Conservation (phyloP, 495 filamentous ascomycete genomes). For the Penicillium coffeae region DNA sequence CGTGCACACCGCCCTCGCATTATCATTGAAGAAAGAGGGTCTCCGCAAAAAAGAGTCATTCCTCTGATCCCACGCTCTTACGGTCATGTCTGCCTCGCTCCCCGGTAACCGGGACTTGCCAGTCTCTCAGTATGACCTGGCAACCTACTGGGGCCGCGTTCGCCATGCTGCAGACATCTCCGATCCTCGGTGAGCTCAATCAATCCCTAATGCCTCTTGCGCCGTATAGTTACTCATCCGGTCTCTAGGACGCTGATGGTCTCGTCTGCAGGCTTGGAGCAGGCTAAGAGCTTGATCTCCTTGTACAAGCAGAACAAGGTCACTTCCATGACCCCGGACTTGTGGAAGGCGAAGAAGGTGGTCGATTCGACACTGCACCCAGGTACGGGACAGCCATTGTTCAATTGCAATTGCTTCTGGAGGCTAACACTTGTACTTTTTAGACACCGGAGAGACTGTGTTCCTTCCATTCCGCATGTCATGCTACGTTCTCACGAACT, state of each 20-base stretch:
- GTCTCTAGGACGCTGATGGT: conserved; percentile 70
- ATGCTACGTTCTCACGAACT: conserved; percentile 86
- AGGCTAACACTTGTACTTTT: conserved; percentile 5
- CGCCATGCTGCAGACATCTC: conserved; percentile 83
- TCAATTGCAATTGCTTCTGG: neutral
- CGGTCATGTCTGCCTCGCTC: conserved; percentile 80
- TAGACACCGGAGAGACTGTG: conserved; percentile 88
- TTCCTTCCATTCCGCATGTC: conserved; percentile 97
- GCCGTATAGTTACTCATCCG: neutral
- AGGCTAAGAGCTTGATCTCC: conserved; percentile 72
- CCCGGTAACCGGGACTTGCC: conserved; percentile 84
- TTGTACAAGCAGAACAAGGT: conserved; percentile 79
- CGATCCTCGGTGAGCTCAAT: conserved; percentile 79
- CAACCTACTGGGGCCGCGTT: conserved; percentile 92
- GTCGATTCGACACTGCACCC: conserved; percentile 95
- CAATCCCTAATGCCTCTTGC: neutral
- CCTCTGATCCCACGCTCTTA: conserved; percentile 7
- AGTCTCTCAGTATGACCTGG: conserved; percentile 84
- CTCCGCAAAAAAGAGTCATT: conserved; percentile 17
- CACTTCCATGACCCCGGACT: conserved; percentile 74
- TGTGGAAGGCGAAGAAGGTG: conserved; percentile 95
- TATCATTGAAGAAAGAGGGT: conserved; percentile 17
- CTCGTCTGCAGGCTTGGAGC: conserved; percentile 69
- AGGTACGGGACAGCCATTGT: conserved; percentile 46
- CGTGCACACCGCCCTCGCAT: conserved; percentile 38